phyloP scores from a whole-genome alignment of 1,284 basidiomycete species.

The Boletus semigastroideus region DNA sequence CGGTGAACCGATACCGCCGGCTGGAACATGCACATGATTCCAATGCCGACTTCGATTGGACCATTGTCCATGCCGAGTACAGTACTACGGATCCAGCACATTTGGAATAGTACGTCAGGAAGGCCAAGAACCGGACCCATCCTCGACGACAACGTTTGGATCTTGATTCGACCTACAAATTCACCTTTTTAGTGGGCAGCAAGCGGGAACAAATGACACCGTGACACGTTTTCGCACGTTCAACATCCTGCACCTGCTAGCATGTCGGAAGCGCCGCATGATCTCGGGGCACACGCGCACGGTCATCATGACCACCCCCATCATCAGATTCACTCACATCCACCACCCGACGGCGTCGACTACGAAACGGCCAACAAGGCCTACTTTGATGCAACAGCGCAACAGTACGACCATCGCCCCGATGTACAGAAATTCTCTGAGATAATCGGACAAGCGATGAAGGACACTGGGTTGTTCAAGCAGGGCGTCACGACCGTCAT shows the following conservation, averaged over 20 bases:
- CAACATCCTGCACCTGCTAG: background rate
- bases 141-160: background rate
- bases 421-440: slow-evolving; percentile 26
- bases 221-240: background rate
- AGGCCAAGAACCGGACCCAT: background rate
- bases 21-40: too few species aligned
- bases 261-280: background rate
- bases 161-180: background rate
- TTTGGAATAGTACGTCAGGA: background rate
- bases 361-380: slow-evolving; percentile 22
- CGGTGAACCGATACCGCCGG: background rate
- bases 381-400: slow-evolving; percentile 25
- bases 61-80: background rate
- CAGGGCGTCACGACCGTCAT: slow-evolving; percentile 55
- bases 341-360: background rate
- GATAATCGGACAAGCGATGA: slow-evolving; percentile 44
- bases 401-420: slow-evolving; percentile 29
- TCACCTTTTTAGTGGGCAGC: background rate
- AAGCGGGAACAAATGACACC: background rate
- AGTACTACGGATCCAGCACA: background rate
- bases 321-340: background rate
- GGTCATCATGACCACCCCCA: background rate
- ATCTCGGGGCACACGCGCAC: background rate
- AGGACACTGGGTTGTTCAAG: slow-evolving; percentile 49
- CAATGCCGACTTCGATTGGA: too few species aligned